Evolutionary conservation across 768 basidiomycete species (phyloP), one percentile per base, ranked within the genome.

Genomic region (Mycena chlorophos): DNA sequence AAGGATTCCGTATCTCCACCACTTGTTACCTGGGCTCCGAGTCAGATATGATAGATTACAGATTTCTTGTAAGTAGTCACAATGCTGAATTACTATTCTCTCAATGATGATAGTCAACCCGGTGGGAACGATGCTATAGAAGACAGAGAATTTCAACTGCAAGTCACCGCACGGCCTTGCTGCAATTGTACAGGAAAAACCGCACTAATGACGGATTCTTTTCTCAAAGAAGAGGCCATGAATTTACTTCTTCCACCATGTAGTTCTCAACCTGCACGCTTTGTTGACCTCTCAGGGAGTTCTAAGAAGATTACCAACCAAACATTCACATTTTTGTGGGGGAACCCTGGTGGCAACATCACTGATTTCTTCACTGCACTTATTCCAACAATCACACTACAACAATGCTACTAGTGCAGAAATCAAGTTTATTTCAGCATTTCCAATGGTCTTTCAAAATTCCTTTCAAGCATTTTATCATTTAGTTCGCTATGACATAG

Each of bases 391-490:
- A 34, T 34, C 31, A 8, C 31, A 34, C 31, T 34, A 8, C 31
- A 34, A 34, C 31, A 8, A 8, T 17, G 10, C 8, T 34, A 8
- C 31, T 34, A 17, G 31, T 34, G 8, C 17, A 8, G 31, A 8
- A 34, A n/a, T n/a, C 31, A 8, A 34, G 31, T 8, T 17, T 8
- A 34, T 34, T 34, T 34, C 10, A 17, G 31, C 31, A 34, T 8
- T 17, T 8, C 31, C 31, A 34, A 34, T 34, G 31, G 31, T 17
- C 10, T 34, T 34, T 34, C 8, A 17, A 8, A 43, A 43, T 19
- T 20, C 10, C 5, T 48, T 54, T 14, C 53, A 54, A 22, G 25
- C 37, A 2, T 37, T 47, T 5, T 54, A 54, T 17, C 45, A 54
- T 17, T 19, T 48, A n/a, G 31, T 48, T 19, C 53, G 53, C 17